Base-by-base conservation (phyloP, 305 asterid species). In the Fraxinus sp. region DNA sequence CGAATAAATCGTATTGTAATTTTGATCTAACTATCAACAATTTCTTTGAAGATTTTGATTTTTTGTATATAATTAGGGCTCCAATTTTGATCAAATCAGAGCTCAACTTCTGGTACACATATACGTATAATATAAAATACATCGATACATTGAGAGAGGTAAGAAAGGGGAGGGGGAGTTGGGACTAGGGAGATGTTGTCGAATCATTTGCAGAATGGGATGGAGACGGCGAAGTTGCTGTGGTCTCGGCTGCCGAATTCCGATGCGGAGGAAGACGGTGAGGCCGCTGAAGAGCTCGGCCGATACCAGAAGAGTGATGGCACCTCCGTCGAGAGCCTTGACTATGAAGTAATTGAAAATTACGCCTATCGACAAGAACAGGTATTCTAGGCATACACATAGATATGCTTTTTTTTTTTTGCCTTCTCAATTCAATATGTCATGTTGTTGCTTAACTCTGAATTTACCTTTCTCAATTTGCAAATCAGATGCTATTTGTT, bases 331-430 rank as follows among this genome's bases (percentile, higher is more conserved):
- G 98, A 96, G 88, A 96, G 99, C 90, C 98, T 96, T 71, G 99
- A 96, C 73, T 96, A 94, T 87, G 99, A 96, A 93, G 98, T 93
- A 16, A 90, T 96, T 79, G 99, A 94, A 77, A 96, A 95, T 84
- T 89, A 84, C 70, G 97, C 97, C 24, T 96, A 96, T 82, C 88
- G 97, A 75, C 91, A 87, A 85, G 98, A 96, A 77, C 99, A 93
- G 98, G 99, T 93, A 13, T 7, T 70, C 75, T 70, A 52, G 82
- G 26, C 66, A 52, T 75, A 14, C 81, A 1, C 46, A 0, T 13
- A 36, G 14, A 32, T 46, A 16, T 83, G 37, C 32, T 52, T 79
- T 62, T 79, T 79, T 32, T 57, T 18, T 59, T 18, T 59, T n/a
- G 24, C 30, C 30, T 72, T 79, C 49, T 74, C 20, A 55, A 71